phyloP scores from a whole-genome alignment of 305 asterid genomes.

The Fraxinus platypoda region DNA sequence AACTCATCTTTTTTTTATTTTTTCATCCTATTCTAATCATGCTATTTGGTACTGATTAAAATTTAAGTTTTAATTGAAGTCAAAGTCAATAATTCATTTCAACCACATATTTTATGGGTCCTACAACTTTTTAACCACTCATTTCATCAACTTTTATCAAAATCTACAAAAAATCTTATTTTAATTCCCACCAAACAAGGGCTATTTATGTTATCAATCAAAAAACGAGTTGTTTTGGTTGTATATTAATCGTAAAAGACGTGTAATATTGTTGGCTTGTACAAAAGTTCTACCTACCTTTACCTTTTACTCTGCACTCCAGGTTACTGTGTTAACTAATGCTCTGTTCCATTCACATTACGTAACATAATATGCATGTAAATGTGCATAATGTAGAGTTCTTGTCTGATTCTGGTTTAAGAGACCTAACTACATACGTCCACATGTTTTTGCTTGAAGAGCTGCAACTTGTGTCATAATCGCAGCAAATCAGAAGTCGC shows the following conservation, averaged over 20 bases:
- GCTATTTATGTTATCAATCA: not conserved
- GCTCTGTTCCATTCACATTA: not conserved
- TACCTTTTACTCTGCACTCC: not conserved
- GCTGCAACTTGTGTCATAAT: conserved; percentile 33
- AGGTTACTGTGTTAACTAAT: not conserved
- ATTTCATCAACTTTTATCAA: too few relatives aligned
- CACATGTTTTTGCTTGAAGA: conserved; percentile 30
- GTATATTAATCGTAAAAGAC: not conserved
- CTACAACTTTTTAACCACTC: too few relatives aligned
- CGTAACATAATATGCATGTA: not conserved
- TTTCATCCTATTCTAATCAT: not conserved
- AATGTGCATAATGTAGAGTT: not conserved
- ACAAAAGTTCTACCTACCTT: not conserved
- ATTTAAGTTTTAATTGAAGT: too few relatives aligned
- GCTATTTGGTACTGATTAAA: too few relatives aligned
- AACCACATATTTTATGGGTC: too few relatives aligned
- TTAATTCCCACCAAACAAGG: too few relatives aligned
- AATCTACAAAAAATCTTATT: too few relatives aligned
- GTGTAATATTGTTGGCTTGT: not conserved
- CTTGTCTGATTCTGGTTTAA: not conserved
- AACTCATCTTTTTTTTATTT: not conserved
- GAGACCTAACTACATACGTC: not conserved
- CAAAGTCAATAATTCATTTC: too few relatives aligned
- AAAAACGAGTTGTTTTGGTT: not conserved
- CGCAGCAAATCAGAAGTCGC: conserved; percentile 32